These are phyloP conservation scores for Tetradesmus lagerheimii DNA, from an alignment of 139 green algal genomes.

Conservation along the genomic window DNA sequence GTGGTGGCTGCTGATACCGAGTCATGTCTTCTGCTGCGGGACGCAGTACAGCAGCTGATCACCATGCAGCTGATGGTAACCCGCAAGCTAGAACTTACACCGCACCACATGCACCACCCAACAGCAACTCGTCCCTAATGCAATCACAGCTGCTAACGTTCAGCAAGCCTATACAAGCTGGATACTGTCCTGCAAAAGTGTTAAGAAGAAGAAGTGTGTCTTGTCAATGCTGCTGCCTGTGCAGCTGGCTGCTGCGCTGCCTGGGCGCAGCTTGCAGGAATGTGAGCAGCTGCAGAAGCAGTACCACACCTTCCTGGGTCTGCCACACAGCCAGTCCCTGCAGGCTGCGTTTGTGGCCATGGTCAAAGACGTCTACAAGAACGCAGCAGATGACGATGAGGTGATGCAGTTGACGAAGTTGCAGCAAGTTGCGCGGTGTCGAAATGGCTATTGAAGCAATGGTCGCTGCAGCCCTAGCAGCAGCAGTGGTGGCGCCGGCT, in stretches of 20 bases:
- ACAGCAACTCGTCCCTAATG: background rate
- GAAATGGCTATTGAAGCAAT: too few species aligned
- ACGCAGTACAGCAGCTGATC: too few species aligned
- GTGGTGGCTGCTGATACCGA: too few species aligned
- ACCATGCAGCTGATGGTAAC: too few species aligned
- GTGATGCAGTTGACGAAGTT: background rate
- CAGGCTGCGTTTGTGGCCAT: slow-evolving; percentile 63
- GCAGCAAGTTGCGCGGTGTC: background rate
- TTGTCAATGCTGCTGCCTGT: background rate
- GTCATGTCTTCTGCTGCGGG: too few species aligned
- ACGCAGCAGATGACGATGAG: background rate
- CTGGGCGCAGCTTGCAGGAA: background rate
- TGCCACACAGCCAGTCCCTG: slow-evolving; percentile 51
- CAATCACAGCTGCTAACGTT: too few species aligned
- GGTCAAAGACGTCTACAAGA: slow-evolving; percentile 38
- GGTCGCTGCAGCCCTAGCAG: too few species aligned
- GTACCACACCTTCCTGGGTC: slow-evolving; percentile 63
- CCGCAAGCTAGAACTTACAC: too few species aligned
- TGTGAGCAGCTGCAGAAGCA: slow-evolving; percentile 63
- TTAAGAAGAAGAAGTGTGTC: too few species aligned
- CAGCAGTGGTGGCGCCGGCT: too few species aligned
- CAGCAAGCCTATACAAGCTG: background rate
- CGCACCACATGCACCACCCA: background rate
- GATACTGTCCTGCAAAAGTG: background rate
- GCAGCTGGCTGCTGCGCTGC: slow-evolving; percentile 23